Percentiles rank a stretch among this genome's conserved stretches.
Evolutionary conservation across 495 filamentous ascomycete species (phyloP).

Genomic region (Penicillium crystallinum): DNA sequence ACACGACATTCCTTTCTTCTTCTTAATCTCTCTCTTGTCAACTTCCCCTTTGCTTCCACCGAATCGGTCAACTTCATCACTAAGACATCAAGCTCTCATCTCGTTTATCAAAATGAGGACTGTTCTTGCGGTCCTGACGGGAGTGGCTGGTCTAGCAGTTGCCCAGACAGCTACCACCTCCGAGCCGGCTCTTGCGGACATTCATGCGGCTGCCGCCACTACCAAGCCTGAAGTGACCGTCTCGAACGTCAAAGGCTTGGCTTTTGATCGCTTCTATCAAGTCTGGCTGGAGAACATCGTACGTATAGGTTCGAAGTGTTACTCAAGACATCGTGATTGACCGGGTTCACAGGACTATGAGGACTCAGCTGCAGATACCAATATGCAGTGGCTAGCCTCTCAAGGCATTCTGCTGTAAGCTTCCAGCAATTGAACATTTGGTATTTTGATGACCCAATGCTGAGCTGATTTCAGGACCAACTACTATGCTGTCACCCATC

Average conservation of each 20-base stretch:
- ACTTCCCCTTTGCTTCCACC: neutral
- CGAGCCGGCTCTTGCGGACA: conserved; percentile 25
- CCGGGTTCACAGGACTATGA: conserved; percentile 44
- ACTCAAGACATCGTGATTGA: neutral
- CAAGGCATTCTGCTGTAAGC: conserved; percentile 52
- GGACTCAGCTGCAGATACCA: conserved; percentile 44
- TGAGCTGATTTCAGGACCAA: conserved; percentile 36
- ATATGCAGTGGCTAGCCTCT: conserved; percentile 51
- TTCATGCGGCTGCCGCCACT: conserved; percentile 26
- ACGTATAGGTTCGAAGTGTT: conserved; percentile 34
- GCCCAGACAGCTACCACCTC: conserved; percentile 24
- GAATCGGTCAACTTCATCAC: neutral
- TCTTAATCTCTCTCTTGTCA: neutral
- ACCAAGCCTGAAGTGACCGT: conserved; percentile 41
- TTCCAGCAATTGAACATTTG: neutral
- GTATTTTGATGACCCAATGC: neutral
- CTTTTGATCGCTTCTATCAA: conserved; percentile 61
- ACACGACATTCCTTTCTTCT: neutral
- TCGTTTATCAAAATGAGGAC: conserved; percentile 22
- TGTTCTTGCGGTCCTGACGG: conserved; percentile 16
- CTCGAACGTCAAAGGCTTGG: conserved; percentile 55
- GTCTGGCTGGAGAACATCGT: conserved; percentile 75
- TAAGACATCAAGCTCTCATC: neutral
- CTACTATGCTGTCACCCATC: conserved; percentile 59
- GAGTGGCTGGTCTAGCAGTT: conserved; percentile 14